Conservation (phyloP, 495 filamentous ascomycete species). For the Trichoderma erinaceum region DNA sequence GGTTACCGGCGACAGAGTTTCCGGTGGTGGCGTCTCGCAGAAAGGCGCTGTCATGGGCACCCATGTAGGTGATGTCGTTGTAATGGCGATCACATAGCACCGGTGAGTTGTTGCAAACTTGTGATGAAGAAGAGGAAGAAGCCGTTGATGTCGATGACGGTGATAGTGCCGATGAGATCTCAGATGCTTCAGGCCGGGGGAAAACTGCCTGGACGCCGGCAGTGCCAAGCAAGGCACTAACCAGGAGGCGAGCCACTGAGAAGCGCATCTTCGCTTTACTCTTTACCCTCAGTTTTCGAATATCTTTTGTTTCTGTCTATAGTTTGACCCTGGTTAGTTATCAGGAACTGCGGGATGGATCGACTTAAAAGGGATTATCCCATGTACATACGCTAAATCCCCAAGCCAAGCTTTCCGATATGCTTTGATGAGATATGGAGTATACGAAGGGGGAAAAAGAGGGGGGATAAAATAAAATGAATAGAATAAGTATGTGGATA, state of each 20-base stretch:
- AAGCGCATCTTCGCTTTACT: background rate
- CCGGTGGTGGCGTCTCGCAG: constrained; percentile 48
- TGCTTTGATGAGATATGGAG: background rate
- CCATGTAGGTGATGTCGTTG: constrained; percentile 61
- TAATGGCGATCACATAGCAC: constrained; percentile 56
- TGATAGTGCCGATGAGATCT: constrained; percentile 19
- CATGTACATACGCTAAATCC: background rate
- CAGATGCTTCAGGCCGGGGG: constrained; percentile 12
- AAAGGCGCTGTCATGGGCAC: constrained; percentile 64
- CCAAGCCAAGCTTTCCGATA: background rate
- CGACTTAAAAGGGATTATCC: background rate
- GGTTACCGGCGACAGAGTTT: constrained; percentile 56
- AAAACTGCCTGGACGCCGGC: constrained; percentile 5
- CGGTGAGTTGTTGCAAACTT: constrained; percentile 62
- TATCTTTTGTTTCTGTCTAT: background rate
- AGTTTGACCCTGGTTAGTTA: background rate
- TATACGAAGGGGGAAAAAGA: background rate
- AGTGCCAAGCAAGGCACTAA: background rate
- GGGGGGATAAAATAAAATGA: background rate
- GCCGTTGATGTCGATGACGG: constrained; percentile 19
- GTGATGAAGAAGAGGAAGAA: constrained; percentile 15
- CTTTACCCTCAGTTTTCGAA: background rate
- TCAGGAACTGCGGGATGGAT: background rate
- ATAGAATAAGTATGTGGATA: background rate
- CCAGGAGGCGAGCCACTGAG: constrained; percentile 2